Evolutionary conservation across 768 basidiomycete species (phyloP).

Genomic region (Lentinula raphanica): DNA sequence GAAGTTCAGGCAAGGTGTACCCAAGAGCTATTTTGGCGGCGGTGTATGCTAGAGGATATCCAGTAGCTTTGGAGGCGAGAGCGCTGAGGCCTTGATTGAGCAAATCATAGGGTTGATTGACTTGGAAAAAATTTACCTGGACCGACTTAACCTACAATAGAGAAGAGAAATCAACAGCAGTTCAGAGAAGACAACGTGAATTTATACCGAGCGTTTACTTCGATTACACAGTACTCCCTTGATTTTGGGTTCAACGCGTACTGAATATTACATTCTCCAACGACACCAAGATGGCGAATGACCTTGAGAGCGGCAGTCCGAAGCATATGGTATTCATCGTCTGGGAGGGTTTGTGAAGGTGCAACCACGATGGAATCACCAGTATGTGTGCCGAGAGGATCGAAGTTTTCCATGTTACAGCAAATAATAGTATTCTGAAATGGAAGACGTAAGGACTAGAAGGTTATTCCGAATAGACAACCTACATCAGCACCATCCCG

Average conservation of each 20-base stretch:
- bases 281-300: conserved; percentile 83
- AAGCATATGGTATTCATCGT: conserved; percentile 99
- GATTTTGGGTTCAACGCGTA: conserved; percentile 93
- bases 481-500: conserved; percentile 93
- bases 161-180: neutral
- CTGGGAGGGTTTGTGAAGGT: conserved; percentile 94
- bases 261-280: conserved; percentile 97
- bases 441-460: conserved; percentile 11
- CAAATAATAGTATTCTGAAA: conserved; percentile 95
- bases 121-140: conserved; percentile 42
- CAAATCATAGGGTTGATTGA: conserved; percentile 8
- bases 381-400: conserved; percentile 97
- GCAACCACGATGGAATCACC: conserved; percentile 99
- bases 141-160: conserved; percentile 70
- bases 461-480: conserved; percentile 15
- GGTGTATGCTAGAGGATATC: conserved; percentile 98
- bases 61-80: conserved; percentile 96
- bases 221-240: conserved; percentile 96
- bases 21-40: conserved; percentile 98
- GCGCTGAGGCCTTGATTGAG: conserved; percentile 47
- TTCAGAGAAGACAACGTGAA: neutral
- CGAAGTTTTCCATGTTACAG: conserved; percentile 99
- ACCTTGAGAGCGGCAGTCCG: conserved; percentile 97
- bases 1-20: conserved; percentile 93
- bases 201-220: conserved; percentile 86